Evolutionary conservation across 2,329 filamentous ascomycete genomes (phyloP).

Genomic region (Colletotrichum gigasporum): DNA sequence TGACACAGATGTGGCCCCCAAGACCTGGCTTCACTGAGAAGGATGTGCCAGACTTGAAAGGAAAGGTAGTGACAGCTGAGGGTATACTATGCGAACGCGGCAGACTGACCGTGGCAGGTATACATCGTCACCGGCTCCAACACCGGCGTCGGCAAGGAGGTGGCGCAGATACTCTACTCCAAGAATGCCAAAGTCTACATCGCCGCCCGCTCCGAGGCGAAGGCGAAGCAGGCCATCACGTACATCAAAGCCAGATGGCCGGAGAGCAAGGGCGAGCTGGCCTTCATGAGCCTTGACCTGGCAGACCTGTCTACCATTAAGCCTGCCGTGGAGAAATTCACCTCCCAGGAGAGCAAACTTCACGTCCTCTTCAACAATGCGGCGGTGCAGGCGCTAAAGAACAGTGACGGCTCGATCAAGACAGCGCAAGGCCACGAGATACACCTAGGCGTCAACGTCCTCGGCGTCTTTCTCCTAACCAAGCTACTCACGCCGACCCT

Average conservation of each 20-base stretch:
- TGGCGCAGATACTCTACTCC: slow-evolving; percentile 61
- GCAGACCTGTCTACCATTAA: slow-evolving; percentile 45
- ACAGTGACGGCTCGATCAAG: slow-evolving; percentile 44
- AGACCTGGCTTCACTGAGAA: too few species aligned
- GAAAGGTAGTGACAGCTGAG: too few species aligned
- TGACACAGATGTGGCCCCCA: too few species aligned
- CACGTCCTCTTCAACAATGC: slow-evolving; percentile 56
- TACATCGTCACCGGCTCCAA: slow-evolving; percentile 58
- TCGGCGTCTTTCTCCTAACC: slow-evolving; percentile 49
- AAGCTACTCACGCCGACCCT: slow-evolving; percentile 47
- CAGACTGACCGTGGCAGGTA: slow-evolving; percentile 42
- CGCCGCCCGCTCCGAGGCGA: slow-evolving; percentile 56
- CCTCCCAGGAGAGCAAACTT: slow-evolving; percentile 40
- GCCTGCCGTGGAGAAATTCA: slow-evolving; percentile 40
- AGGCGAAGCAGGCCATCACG: slow-evolving; percentile 54
- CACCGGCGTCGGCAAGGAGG: slow-evolving; percentile 58
- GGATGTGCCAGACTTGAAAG: too few species aligned
- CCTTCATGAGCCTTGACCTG: slow-evolving; percentile 55
- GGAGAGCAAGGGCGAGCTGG: slow-evolving; percentile 47
- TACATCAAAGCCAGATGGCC: slow-evolving; percentile 47
- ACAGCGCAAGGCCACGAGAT: slow-evolving; percentile 52
- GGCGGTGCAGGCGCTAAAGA: slow-evolving; percentile 49
- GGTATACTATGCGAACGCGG: too few species aligned
- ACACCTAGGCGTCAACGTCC: slow-evolving; percentile 50
- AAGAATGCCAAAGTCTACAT: slow-evolving; percentile 64